Evolutionary conservation across 2,329 filamentous ascomycete genomes (phyloP).

Genomic region (Xylaria sp.): DNA sequence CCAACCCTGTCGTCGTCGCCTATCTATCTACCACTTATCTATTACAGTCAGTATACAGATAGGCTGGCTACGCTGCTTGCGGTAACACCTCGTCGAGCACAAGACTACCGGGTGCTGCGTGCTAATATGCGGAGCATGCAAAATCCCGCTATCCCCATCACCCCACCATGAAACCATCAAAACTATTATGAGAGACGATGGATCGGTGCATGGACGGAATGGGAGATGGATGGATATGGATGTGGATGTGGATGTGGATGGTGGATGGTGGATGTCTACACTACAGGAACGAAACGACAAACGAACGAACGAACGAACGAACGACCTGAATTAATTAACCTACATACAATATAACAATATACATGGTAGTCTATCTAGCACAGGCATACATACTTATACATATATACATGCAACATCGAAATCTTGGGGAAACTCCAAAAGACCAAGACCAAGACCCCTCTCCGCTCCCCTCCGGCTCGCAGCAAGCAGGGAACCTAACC

Average conservation of each 20-base stretch:
- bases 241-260: neutral
- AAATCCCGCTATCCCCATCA: constrained; percentile 17
- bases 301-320: neutral
- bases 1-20: constrained; percentile 1
- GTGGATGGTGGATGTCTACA: neutral
- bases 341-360: too few relatives aligned
- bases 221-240: too few relatives aligned
- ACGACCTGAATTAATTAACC: neutral
- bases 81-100: neutral
- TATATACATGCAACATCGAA: neutral
- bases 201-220: too few relatives aligned
- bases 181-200: constrained; percentile 4
- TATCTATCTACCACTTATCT: neutral
- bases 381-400: neutral
- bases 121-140: constrained; percentile 10
- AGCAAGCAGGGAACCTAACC: neutral
- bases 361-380: too few relatives aligned
- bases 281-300: neutral
- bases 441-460: neutral
- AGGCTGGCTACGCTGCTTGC: neutral
- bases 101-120: neutral
- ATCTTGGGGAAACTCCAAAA: neutral
- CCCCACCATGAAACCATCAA: constrained; percentile 24
- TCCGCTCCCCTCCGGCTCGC: neutral
- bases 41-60: neutral